These are phyloP conservation scores for Debaryomyces maramus DNA, from an alignment of 805 yeast genomes.

Conservation along the genomic window DNA sequence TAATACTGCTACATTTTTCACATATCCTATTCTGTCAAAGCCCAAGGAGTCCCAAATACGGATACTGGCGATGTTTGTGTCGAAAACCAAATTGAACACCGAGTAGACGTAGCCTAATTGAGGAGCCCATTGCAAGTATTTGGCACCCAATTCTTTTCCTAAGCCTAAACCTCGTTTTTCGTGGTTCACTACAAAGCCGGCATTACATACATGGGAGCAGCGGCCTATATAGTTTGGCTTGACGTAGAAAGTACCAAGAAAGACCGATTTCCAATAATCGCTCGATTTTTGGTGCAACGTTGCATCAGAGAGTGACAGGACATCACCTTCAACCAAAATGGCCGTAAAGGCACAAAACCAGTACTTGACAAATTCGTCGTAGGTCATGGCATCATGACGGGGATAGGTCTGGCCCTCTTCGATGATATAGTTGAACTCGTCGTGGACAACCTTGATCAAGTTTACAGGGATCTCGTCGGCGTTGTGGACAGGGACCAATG, in stretches of 20 bases:
- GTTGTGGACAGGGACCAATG: slow-evolving; percentile 60
- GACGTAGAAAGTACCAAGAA: slow-evolving; percentile 75
- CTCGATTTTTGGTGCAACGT: slow-evolving; percentile 34
- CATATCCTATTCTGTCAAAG: slow-evolving; percentile 72
- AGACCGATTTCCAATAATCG: slow-evolving; percentile 45
- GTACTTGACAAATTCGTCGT: slow-evolving; percentile 56
- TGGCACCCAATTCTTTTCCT: slow-evolving; percentile 68
- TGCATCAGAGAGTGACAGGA: slow-evolving; percentile 12
- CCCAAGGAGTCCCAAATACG: slow-evolving; percentile 83
- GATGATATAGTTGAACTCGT: slow-evolving; percentile 63
- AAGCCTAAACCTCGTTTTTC: slow-evolving; percentile 62
- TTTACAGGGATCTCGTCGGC: slow-evolving; percentile 48
- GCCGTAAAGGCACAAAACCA: slow-evolving; percentile 72
- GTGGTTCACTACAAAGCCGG: slow-evolving; percentile 73
- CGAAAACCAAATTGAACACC: slow-evolving; percentile 86
- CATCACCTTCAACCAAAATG: slow-evolving; percentile 49
- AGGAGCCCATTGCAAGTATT: slow-evolving; percentile 73
- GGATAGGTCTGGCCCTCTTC: slow-evolving; percentile 81
- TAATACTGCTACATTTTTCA: slow-evolving; percentile 71
- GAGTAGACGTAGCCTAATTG: slow-evolving; percentile 75
- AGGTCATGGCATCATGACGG: slow-evolving; percentile 36
- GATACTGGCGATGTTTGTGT: slow-evolving; percentile 71
- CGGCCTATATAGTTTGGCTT: slow-evolving; percentile 88
- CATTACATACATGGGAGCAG: slow-evolving; percentile 85
- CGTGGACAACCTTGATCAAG: slow-evolving; percentile 46